phyloP scores from a whole-genome alignment of 805 yeast species.

The Lachancea meyersii region DNA sequence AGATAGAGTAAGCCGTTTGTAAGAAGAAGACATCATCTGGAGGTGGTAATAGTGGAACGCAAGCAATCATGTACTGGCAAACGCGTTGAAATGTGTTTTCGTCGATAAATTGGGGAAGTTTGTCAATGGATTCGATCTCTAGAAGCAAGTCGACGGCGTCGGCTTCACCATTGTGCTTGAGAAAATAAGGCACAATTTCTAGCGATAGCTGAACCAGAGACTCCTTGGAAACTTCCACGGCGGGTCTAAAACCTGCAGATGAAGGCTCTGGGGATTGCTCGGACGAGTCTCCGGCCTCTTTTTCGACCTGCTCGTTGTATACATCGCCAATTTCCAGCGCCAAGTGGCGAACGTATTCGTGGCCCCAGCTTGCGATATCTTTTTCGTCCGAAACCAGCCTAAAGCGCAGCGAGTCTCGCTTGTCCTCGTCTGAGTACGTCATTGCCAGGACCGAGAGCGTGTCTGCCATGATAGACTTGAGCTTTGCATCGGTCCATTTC shows the following conservation, averaged over 20 bases:
- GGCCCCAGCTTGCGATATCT: conserved; percentile 87
- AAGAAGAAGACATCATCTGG: conserved; percentile 86
- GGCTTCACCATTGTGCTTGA: conserved; percentile 94
- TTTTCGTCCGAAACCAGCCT: conserved; percentile 56
- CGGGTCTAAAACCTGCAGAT: background rate
- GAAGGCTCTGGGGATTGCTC: conserved; percentile 15
- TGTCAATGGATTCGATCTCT: conserved; percentile 83
- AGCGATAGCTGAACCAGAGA: conserved; percentile 60
- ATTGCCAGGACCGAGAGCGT: conserved; percentile 88
- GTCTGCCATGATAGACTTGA: conserved; percentile 67
- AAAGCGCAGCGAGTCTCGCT: conserved; percentile 72
- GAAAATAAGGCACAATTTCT: conserved; percentile 79
- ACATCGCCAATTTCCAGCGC: conserved; percentile 93
- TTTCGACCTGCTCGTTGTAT: conserved; percentile 49
- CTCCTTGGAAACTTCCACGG: conserved; percentile 21
- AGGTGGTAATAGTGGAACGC: conserved; percentile 94
- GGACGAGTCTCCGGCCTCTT: conserved; percentile 27
- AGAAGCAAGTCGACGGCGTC: conserved; percentile 92
- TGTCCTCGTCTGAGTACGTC: conserved; percentile 82
- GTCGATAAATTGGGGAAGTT: conserved; percentile 78
- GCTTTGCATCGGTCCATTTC: conserved; percentile 49
- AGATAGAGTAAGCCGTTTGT: conserved; percentile 82
- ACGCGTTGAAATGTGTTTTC: conserved; percentile 79
- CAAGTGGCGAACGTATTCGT: conserved; percentile 92
- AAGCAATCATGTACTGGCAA: conserved; percentile 88